Conservation (phyloP, 371 early-diverging fungal species). For the Smittium mucronatum region DNA sequence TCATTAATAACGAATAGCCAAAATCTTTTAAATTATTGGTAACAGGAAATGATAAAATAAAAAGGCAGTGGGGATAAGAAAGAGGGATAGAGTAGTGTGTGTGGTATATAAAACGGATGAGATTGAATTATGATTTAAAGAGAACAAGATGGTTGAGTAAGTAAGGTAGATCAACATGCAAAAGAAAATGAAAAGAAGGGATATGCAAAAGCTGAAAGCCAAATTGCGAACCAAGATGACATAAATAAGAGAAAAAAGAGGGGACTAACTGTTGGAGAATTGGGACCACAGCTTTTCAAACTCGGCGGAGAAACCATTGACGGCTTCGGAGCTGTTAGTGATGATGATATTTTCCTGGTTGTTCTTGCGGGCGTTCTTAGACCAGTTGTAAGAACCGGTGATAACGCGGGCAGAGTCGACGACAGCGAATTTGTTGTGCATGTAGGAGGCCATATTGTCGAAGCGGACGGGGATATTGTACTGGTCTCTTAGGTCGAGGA, state of each 20-base stretch:
- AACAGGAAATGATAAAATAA: too few species aligned
- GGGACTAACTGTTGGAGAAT: constrained; percentile 19
- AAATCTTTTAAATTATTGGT: too few species aligned
- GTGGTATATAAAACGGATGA: neutral
- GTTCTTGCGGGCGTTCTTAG: constrained; percentile 38
- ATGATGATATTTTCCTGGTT: constrained; percentile 47
- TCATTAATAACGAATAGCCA: too few species aligned
- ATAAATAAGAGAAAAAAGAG: neutral
- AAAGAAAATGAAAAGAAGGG: neutral
- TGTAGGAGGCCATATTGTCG: constrained; percentile 34
- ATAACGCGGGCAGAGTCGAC: constrained; percentile 34
- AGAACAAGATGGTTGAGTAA: neutral
- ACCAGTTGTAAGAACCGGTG: constrained; percentile 30
- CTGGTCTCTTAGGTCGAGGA: constrained; percentile 32
- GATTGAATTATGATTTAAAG: neutral
- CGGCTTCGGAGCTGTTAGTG: constrained; percentile 40
- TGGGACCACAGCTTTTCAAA: constrained; percentile 41
- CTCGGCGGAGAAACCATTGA: constrained; percentile 36
- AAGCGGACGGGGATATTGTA: constrained; percentile 34
- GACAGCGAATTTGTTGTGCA: constrained; percentile 56
- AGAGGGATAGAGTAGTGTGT: neutral
- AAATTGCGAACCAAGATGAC: neutral
- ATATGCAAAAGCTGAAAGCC: neutral
- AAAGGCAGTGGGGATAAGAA: neutral
- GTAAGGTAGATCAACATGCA: neutral